Conservation (phyloP, 2,329 filamentous ascomycete species). For the Scytalidium sp. region DNA sequence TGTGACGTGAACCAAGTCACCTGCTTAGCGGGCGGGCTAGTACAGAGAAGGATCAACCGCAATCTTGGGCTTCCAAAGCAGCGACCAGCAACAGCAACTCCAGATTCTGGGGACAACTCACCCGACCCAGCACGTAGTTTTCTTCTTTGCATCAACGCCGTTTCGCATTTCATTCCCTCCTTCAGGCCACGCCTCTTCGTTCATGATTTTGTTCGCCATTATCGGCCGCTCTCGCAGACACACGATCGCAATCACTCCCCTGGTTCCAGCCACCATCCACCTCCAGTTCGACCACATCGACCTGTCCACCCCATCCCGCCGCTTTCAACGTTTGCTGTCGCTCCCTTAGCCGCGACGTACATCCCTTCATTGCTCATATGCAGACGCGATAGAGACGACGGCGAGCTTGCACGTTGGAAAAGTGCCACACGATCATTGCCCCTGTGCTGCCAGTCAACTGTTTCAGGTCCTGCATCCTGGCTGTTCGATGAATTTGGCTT, state of each 20-base stretch:
- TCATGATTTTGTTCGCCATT: background rate
- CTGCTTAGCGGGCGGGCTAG: background rate
- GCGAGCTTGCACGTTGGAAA: background rate
- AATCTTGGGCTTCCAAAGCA: background rate
- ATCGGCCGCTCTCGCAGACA: background rate
- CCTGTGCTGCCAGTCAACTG: slow-evolving; percentile 11
- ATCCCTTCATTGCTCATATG: background rate
- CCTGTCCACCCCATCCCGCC: background rate
- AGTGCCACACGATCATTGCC: background rate
- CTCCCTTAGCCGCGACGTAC: background rate
- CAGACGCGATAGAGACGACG: background rate
- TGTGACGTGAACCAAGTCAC: background rate
- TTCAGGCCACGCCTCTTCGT: background rate
- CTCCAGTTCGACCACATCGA: background rate
- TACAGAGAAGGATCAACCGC: background rate
- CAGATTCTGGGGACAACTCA: background rate
- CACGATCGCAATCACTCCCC: background rate
- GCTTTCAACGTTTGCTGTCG: background rate
- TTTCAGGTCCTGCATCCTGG: slow-evolving; percentile 27
- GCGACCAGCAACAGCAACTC: background rate
- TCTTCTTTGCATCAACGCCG: background rate
- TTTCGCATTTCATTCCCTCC: background rate
- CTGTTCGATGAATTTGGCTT: slow-evolving; percentile 24
- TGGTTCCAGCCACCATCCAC: background rate
- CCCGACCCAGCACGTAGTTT: background rate